Evolutionary conservation across 139 green algal genomes (phyloP).

Genomic region (Coccomyxa sp.): DNA sequence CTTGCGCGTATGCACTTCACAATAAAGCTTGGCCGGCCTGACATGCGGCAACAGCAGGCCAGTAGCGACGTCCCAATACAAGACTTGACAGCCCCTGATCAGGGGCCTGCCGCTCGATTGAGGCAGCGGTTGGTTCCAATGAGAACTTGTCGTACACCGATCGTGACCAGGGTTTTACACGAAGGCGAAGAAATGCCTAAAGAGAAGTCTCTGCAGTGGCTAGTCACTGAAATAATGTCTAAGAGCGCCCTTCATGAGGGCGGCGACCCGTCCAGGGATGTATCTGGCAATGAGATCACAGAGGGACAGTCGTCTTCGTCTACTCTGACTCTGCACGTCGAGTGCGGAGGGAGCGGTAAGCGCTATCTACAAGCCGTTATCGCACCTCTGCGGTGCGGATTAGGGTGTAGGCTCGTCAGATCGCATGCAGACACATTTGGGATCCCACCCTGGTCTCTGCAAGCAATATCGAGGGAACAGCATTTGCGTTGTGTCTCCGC

Average conservation of each 20-base stretch:
- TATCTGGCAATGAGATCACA: background rate
- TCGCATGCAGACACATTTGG: background rate
- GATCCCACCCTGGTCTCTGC: background rate
- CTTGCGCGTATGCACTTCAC: too few species aligned
- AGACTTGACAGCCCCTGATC: background rate
- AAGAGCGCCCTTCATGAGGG: background rate
- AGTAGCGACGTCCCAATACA: background rate
- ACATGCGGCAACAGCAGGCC: too few species aligned
- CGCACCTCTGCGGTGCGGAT: too few species aligned
- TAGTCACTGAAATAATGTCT: background rate
- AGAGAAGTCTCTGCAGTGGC: background rate
- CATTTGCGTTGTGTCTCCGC: background rate
- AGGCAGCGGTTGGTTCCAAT: background rate
- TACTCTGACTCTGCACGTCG: background rate
- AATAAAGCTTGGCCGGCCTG: too few species aligned
- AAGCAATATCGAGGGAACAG: background rate
- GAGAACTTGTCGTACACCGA: background rate
- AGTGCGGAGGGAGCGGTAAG: background rate
- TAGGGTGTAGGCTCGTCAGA: too few species aligned
- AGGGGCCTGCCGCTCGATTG: background rate
- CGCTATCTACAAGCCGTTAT: too few species aligned
- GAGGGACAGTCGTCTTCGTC: background rate
- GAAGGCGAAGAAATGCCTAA: background rate
- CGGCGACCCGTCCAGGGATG: too few species aligned
- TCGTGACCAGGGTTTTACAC: background rate